Base-by-base conservation (phyloP, 1,139 yeast genomes). In the Yamadazyma aaseri region DNA sequence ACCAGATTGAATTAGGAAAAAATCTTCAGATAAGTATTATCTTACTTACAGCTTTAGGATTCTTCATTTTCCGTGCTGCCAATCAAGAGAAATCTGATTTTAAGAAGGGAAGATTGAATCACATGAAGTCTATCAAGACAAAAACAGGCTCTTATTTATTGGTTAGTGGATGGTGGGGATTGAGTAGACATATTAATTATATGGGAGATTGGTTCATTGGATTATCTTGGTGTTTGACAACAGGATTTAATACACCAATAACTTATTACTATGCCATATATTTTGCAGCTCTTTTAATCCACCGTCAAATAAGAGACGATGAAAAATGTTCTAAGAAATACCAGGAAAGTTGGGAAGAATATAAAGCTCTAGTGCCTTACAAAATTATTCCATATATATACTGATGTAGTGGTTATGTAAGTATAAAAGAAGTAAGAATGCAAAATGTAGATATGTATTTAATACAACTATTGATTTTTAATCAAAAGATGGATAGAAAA, bases 161-260 rank as follows among this genome's bases (percentile, higher is more conserved):
- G 34, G 75, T 80, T 38, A 94, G 87, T 50, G 97, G 97, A 2
- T 92, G 98, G 98, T 92, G 98, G 98, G 86, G 85, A 3, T 60
- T 71, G 26, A 81, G 96, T 5, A 95, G 95, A 48, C 98, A 92
- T 57, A 87, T 87, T 56, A 92, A 92, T 56, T 92, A 92, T 60
- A 73, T 90, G 42, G 98, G 98, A 25, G 98, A 92, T 62, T 89
- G 97, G 94, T 55, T 94, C 32, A 81, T 89, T 54, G 89, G 97
- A 0, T 73, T 86, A 67, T 79, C 95, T 28, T 90, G 96, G 95
- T 89, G 97, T 58, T 68, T 92, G 46, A 82, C 96, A 13, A 87
- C 97, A 2, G 96, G 96, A 10, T 79, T 82, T 51, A 71, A 67
- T 41, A 84, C 95, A 1, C 83, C 89, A 3, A 64, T 92, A 49